Conservation (phyloP, 331 rosid genomes). For the Quercus phellos region DNA sequence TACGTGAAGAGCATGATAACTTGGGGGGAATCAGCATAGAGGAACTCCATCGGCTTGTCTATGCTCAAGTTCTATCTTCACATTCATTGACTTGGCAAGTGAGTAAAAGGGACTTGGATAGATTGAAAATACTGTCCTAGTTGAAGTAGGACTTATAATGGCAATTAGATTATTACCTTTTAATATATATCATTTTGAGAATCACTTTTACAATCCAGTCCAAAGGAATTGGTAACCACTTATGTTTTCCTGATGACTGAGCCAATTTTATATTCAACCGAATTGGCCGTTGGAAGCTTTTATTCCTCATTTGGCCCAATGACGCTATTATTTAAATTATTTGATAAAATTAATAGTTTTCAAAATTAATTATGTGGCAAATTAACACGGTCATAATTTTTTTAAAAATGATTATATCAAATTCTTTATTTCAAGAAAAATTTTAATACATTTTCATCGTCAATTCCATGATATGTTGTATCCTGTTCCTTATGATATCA, state of each 20-base stretch:
- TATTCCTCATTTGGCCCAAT: too few relatives aligned
- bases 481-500: neutral
- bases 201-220: too few relatives aligned
- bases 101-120: constrained; percentile 34
- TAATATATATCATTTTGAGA: too few relatives aligned
- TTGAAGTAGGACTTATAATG: neutral
- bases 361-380: neutral
- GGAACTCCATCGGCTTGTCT: constrained; percentile 79
- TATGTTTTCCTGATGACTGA: too few relatives aligned
- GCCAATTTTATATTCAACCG: too few relatives aligned
- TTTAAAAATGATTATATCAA: neutral
- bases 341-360: neutral
- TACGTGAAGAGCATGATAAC: constrained; percentile 61
- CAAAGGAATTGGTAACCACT: too few relatives aligned
- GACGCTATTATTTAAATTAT: neutral
- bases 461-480: neutral
- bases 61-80: constrained; percentile 91
- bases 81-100: constrained; percentile 95
- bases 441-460: neutral
- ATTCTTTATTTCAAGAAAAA: neutral
- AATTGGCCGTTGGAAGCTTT: too few relatives aligned
- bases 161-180: neutral
- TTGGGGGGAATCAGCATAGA: constrained; percentile 89
- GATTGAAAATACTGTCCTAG: constrained; percentile 10
- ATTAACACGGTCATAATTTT: neutral